phyloP scores from a whole-genome alignment of 768 basidiomycete genomes.

The Podaxis pistillaris region DNA sequence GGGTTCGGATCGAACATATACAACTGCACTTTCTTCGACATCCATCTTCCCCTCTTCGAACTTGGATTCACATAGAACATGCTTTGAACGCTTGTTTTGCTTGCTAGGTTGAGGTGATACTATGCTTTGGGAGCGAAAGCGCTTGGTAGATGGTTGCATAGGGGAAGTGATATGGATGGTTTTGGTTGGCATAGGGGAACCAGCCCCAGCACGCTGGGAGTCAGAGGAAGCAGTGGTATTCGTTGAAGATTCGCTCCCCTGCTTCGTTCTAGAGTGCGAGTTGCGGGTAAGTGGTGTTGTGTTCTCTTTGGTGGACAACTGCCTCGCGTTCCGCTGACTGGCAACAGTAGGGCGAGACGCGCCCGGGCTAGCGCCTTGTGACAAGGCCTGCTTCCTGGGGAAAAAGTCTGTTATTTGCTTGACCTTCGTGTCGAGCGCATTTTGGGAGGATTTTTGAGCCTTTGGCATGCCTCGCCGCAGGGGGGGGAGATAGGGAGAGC shows the following conservation, averaged over 20 bases:
- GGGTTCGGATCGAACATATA: background rate
- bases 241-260: background rate
- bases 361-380: background rate
- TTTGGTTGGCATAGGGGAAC: conserved; percentile 1
- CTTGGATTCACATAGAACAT: conserved; percentile 3
- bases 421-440: background rate
- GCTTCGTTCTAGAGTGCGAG: background rate
- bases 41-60: conserved; percentile 6
- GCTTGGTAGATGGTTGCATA: conserved; percentile 11
- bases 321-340: conserved; percentile 2
- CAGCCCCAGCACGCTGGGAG: background rate
- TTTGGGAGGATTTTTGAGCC: conserved; percentile 7
- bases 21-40: conserved; percentile 1
- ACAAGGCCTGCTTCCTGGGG: background rate
- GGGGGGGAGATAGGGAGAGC: background rate
- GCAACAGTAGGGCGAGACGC: background rate
- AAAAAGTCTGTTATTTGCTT: conserved; percentile 15
- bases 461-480: conserved; percentile 8
- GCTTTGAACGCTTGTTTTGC: background rate
- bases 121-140: conserved; percentile 11
- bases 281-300: background rate
- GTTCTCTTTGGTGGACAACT: conserved; percentile 3
- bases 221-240: background rate
- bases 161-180: background rate
- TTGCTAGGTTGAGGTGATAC: background rate